Evolutionary conservation across 139 green algal genomes (phyloP), one percentile per base, ranked within the genome.

Genomic region (Yamagishiella unicocca): DNA sequence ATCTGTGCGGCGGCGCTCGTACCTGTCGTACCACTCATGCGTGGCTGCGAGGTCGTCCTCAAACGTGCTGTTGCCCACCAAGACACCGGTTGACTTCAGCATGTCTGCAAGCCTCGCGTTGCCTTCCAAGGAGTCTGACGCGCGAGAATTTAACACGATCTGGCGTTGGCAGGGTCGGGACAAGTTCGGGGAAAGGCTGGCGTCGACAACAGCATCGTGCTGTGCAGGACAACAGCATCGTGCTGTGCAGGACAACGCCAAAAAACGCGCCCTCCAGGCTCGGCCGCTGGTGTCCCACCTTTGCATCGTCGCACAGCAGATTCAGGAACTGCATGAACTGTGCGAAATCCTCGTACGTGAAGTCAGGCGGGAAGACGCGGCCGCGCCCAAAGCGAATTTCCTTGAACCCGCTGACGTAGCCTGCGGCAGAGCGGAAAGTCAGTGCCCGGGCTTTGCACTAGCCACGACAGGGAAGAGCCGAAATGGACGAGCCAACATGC

Each of bases 1-100:
- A n/a, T n/a, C n/a, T n/a, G n/a, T n/a, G n/a, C n/a, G n/a, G n/a
- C n/a, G n/a, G n/a, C n/a, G n/a, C n/a, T 25, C 74, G 33, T 67
- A 82, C 74, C 74, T 82, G 74, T 82, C 74, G 74, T 68, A 82
- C 74, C 74, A 82, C 31, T 4, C 50, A 31, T 82, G 74, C 7
- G 74, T 82, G 31, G 21, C n/a, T 0, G 0, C 7, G 4, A 82
- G 74, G 22, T 82, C 74, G 31, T 8, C 9, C n/a, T 53, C 55
- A 6, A 72, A 42, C 35, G n/a, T 6, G 19, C 17, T 54, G 3
- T 17, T 61, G 54, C 35, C 27, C 4, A 42, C 29, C 25, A 58
- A 3, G 1, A 64, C 61, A 4, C 61, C 40, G 40, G 62, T 75
- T 14, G 38, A 40, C 1, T 3, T 14, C 27, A 85, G 79, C 79